Evolutionary conservation across 2,329 filamentous ascomycete species (phyloP).

Genomic region (Colletotrichum sp.): DNA sequence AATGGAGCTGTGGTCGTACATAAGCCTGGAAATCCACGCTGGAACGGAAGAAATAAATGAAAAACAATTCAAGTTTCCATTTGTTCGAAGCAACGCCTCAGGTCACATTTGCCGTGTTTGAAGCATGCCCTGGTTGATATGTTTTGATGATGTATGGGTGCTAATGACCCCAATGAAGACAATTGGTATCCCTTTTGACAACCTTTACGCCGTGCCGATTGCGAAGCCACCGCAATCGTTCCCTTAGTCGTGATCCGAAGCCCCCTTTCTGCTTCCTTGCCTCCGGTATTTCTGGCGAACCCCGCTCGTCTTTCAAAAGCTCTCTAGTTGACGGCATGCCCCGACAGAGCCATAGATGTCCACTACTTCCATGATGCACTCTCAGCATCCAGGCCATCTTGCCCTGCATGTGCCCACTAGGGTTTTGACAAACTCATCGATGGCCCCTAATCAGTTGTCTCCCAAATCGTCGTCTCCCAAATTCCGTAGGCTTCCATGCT

Average conservation of each 20-base stretch:
- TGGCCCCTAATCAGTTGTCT: neutral
- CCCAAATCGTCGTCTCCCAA: neutral
- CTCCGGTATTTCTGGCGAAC: neutral
- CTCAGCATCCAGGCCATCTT: neutral
- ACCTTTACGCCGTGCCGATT: neutral
- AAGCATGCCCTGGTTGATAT: neutral
- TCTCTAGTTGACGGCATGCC: neutral
- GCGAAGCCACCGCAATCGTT: neutral
- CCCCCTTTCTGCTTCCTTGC: neutral
- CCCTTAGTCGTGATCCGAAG: neutral
- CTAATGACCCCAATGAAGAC: neutral
- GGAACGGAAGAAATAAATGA: neutral
- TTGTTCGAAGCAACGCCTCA: neutral
- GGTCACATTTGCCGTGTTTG: neutral
- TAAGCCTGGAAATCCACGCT: slow-evolving; percentile 28
- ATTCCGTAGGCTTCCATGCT: neutral
- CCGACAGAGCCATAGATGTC: neutral
- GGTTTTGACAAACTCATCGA: neutral
- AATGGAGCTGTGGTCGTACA: slow-evolving; percentile 40
- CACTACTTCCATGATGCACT: neutral
- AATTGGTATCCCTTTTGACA: neutral
- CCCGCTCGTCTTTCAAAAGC: neutral
- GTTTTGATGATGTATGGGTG: neutral
- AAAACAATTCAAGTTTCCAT: neutral
- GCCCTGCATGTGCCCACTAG: neutral